Base-by-base conservation (phyloP, 2,329 filamentous ascomycete genomes). In the Pseudogymnoascus sp. region DNA sequence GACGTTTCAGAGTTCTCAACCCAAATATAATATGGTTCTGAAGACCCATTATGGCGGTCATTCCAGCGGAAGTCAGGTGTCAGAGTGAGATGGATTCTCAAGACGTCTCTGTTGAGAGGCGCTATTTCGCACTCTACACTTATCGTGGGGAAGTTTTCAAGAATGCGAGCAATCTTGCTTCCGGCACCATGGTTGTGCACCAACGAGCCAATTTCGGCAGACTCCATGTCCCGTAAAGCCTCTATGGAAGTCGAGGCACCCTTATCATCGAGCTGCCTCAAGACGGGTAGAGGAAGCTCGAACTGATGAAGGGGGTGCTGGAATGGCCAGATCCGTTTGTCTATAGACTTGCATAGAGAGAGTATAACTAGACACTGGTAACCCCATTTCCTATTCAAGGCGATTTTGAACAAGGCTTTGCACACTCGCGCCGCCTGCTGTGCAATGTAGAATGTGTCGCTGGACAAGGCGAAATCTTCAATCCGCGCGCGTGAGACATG, bases 1-100 rank as follows among this genome's bases (percentile, higher is more conserved):
- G 91, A 93, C 0, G 93, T 97, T 70, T 97, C 95, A 0, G 93
- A 97, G 73, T 97, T 96, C 75, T 99, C 95, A 2, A 99, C 93
- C 96, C 95, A 99, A 63, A 99, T 89, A 84, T 96, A 99, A 77
- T 96, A 99, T 3, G 93, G 93, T 71, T 99, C 95, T 0, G 93
- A 97, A 2, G 88, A 91, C 16, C 96, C 96, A 71, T 99, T 93
- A 64, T 96, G 85, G 55, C 90, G 87, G 68, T 97, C 93, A 69
- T 96, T 96, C 95, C 95, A 99, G 38, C 81, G 81, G 72, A 99
- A 99, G 60, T 97, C 93, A 0, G 95, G 91, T 1, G 88, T 91
- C 16, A 99, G 82, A 69, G 82, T 90, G 0, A 99, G 83, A 71
- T 89, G 88, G 71, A 99, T 92, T n/a, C 93, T 86, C 65, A 99